These are phyloP conservation scores for Cerioporus squamosus DNA, from an alignment of 1,284 basidiomycete genomes.

Conservation along the genomic window DNA sequence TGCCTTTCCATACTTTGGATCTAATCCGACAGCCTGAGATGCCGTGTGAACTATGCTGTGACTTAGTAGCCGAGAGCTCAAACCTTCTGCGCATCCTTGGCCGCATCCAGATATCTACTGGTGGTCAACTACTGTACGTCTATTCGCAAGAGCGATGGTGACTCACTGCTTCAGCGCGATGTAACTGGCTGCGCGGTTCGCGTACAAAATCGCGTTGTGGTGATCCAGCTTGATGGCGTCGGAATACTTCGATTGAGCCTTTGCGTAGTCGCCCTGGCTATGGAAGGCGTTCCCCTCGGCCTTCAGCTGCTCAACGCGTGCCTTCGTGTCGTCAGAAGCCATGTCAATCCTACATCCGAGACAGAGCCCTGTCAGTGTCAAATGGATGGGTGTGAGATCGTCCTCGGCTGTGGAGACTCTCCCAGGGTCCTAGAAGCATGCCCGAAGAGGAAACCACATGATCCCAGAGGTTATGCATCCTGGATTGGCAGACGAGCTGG, in stretches of 20 bases:
- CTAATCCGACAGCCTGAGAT: slow-evolving; percentile 37
- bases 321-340: slow-evolving; percentile 19
- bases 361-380: not conserved
- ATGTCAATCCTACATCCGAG: slow-evolving; percentile 1
- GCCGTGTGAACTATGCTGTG: not conserved
- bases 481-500: not conserved
- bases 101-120: slow-evolving; percentile 27
- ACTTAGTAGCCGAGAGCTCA: not conserved
- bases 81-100: slow-evolving; percentile 26
- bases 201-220: slow-evolving; percentile 37
- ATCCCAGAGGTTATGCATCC: not conserved
- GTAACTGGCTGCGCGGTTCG: slow-evolving; percentile 34
- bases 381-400: too few relatives aligned
- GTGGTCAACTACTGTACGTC: not conserved
- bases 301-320: slow-evolving; percentile 32
- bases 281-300: slow-evolving; percentile 40
- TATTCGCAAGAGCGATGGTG: not conserved
- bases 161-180: slow-evolving; percentile 21
- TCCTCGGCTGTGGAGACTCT: not conserved
- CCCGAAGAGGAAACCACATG: slow-evolving; percentile 4
- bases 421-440: not conserved
- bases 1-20: slow-evolving; percentile 41
- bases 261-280: slow-evolving; percentile 31
- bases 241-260: slow-evolving; percentile 37
- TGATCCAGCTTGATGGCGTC: slow-evolving; percentile 35